Conservation (phyloP, 345 rosid species). For the Diplotaxis tenuifolia region DNA sequence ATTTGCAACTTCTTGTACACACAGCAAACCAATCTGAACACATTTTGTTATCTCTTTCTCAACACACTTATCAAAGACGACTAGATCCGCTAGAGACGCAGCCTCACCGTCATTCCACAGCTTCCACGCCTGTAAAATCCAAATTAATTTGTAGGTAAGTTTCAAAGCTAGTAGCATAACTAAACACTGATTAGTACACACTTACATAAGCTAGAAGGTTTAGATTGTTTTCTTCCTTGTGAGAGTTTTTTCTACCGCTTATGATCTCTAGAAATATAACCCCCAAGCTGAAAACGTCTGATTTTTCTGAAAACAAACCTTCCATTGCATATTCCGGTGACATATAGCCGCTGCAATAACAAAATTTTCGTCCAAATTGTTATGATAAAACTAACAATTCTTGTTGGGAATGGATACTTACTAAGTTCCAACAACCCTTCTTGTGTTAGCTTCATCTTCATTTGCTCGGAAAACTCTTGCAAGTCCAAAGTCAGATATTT, state of each 20-base stretch:
- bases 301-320: conserved; percentile 48
- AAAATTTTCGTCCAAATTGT: not conserved
- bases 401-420: conserved; percentile 19
- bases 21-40: conserved; percentile 41
- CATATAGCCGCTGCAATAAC: conserved; percentile 48
- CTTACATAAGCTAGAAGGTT: conserved; percentile 42
- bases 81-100: conserved; percentile 30
- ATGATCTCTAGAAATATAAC: conserved; percentile 45
- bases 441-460: conserved; percentile 47
- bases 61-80: conserved; percentile 13
- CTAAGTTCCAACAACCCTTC: conserved; percentile 50
- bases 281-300: conserved; percentile 46
- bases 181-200: conserved; percentile 2
- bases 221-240: conserved; percentile 25
- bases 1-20: conserved; percentile 41
- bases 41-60: conserved; percentile 31
- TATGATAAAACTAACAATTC: not conserved
- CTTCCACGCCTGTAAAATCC: conserved; percentile 40
- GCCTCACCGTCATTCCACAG: conserved; percentile 35
- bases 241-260: conserved; percentile 40
- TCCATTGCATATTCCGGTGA: conserved; percentile 48
- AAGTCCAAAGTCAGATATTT: conserved; percentile 50
- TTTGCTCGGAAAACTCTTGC: conserved; percentile 42
- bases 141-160: conserved; percentile 4
- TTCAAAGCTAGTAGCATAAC: not conserved